Conservation (phyloP, 257 asterid genomes). For the Plantago elongata region DNA sequence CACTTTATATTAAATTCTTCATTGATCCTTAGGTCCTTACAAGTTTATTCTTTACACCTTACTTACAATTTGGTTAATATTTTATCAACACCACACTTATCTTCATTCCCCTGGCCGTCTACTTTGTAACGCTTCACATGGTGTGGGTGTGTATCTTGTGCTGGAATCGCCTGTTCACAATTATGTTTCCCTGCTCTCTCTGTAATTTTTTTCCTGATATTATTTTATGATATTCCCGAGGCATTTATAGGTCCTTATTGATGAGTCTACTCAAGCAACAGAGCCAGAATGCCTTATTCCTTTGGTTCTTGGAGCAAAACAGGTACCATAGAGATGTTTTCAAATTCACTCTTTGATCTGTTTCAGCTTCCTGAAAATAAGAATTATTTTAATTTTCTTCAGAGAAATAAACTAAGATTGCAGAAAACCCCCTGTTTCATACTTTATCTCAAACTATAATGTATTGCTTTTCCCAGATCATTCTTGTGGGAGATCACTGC, state of each 20-base stretch:
- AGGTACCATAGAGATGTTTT: conserved; percentile 40
- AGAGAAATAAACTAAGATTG: no score
- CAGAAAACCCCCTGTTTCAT: no score
- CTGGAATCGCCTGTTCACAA: background rate
- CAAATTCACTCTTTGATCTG: background rate
- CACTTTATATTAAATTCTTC: no score
- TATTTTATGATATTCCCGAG: conserved; percentile 4
- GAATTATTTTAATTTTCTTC: no score
- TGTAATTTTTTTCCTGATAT: background rate
- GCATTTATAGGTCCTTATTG: conserved; percentile 76
- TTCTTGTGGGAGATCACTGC: conserved; percentile 99
- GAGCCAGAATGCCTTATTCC: conserved; percentile 99
- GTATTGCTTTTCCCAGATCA: conserved; percentile 39
- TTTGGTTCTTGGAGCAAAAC: conserved; percentile 93
- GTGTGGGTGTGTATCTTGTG: background rate
- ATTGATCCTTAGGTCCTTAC: no score
- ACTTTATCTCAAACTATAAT: conserved; percentile 3
- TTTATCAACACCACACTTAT: no score
- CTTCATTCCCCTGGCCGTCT: no score
- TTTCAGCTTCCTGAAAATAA: no score
- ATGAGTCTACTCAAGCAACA: conserved; percentile 95
- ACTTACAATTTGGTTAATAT: no score
- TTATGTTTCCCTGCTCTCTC: no score
- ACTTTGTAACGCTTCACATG: no score
- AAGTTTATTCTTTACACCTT: no score